These are phyloP conservation scores for Amphicarpaea edgeworthii DNA, from an alignment of 306 rosid genomes.

Conservation along the genomic window DNA sequence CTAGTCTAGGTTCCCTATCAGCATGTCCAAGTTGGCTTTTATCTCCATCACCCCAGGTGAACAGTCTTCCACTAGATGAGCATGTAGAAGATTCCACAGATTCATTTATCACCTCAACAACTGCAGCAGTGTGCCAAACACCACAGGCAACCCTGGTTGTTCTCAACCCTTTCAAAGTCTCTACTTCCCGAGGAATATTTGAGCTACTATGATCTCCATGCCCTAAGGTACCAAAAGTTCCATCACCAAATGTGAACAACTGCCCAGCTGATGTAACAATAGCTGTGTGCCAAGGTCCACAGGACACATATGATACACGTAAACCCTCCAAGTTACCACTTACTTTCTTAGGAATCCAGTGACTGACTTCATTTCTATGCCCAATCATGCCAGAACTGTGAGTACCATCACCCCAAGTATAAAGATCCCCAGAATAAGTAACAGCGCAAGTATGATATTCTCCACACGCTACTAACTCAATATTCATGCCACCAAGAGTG, in stretches of 20 bases:
- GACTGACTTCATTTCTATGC: slow-evolving; percentile 83
- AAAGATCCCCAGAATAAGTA: slow-evolving; percentile 88
- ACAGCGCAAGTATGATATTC: slow-evolving; percentile 96
- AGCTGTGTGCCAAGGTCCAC: slow-evolving; percentile 99
- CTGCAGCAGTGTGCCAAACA: slow-evolving; percentile 99
- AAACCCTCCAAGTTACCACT: slow-evolving; percentile 76
- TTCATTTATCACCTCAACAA: slow-evolving; percentile 65
- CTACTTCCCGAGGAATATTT: slow-evolving; percentile 82
- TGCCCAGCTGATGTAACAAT: slow-evolving; percentile 84
- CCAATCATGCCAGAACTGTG: slow-evolving; percentile 82
- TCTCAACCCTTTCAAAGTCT: slow-evolving; percentile 74
- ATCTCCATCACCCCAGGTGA: slow-evolving; percentile 99
- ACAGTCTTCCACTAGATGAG: slow-evolving; percentile 72
- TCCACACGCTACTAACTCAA: slow-evolving; percentile 92
- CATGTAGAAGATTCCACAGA: slow-evolving; percentile 56
- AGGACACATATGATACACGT: slow-evolving; percentile 77
- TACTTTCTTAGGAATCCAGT: slow-evolving; percentile 91
- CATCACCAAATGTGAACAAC: slow-evolving; percentile 98
- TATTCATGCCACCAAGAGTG: slow-evolving; percentile 70
- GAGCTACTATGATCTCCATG: slow-evolving; percentile 80
- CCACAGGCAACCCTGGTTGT: slow-evolving; percentile 89
- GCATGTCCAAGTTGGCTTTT: slow-evolving; percentile 87
- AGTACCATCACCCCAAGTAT: slow-evolving; percentile 94
- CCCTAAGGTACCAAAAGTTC: slow-evolving; percentile 96
- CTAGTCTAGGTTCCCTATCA: slow-evolving; percentile 66